Base-by-base conservation (phyloP, 2,329 filamentous ascomycete species). In the Magnaporthiopsis rhizophila region DNA sequence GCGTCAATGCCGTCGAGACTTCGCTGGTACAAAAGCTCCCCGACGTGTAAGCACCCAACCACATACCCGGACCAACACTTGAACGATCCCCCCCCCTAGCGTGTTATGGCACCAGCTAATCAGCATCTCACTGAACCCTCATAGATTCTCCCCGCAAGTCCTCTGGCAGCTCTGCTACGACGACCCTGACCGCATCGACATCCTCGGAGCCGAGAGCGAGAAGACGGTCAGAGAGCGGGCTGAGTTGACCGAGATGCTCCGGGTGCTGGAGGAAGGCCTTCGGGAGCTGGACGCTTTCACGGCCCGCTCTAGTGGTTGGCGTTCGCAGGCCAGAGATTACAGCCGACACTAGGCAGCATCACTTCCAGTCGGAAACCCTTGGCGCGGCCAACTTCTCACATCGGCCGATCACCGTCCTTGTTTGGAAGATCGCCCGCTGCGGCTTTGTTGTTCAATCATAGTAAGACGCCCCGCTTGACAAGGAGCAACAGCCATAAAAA, bases 1-100 rank as follows among this genome's bases (percentile, higher is more conserved):
- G 66, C 34, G 62, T 68, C 3, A 64, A 70, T 2, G 72, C 67
- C 2, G 65, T 74, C 32, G 72, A 74, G 61, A 60, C 64, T 26
- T 69, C 67, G 38, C 65, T 73, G 26, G 26, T 73, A 7, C 38
- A 59, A 3, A 67, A 69, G 56, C 67, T 73, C n/a, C 21, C 34
- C n/a, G 59, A 38, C 34, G 32, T 38, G 34, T 50, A 50, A n/a
- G 15, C 8, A 50, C 12, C 34, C 3, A 36, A 11, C 26, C 26
- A 26, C 26, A 26, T 26, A 26, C 26, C 26, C 26, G 3, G 26
- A 26, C 26, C 26, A 26, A 26, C 26, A 26, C 3, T 26, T 26
- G 26, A 26, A 26, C 26, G 26, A 26, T 3, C 26, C 26, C 26
- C 26, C 26, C 26, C 26, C 26, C 26, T 26, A 26, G 26, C 26